Conservation (phyloP, 2,329 filamentous ascomycete genomes). For the Drechslera avenae region DNA sequence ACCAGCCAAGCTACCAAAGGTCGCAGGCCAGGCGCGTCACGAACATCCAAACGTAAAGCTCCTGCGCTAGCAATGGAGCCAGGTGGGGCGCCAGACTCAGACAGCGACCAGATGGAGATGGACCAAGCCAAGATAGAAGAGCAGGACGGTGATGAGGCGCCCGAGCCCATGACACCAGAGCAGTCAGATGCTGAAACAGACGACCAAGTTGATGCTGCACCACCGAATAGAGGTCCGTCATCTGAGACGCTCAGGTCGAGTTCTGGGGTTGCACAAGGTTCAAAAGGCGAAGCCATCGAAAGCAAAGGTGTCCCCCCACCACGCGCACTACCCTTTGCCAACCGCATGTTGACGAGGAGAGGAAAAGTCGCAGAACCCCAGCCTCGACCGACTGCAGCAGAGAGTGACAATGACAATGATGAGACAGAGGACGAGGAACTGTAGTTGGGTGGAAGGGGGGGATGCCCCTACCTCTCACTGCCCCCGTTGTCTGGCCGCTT, state of each 20-base stretch:
- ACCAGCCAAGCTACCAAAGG: constrained; percentile 31
- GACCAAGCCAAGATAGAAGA: constrained; percentile 36
- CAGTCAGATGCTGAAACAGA: constrained; percentile 46
- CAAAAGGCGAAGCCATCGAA: constrained; percentile 18
- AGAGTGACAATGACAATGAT: constrained; percentile 31
- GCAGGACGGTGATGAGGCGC: constrained; percentile 29
- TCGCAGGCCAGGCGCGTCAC: constrained; percentile 42
- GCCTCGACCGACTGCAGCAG: constrained; percentile 7
- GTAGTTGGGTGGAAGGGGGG: constrained; percentile 15
- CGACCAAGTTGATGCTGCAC: constrained; percentile 34
- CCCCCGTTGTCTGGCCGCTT: not conserved
- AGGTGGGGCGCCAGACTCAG: constrained; percentile 31
- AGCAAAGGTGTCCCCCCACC: constrained; percentile 37
- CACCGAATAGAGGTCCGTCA: constrained; percentile 14
- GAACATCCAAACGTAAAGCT: constrained; percentile 45
- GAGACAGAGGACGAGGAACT: constrained; percentile 48
- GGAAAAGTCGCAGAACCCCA: constrained; percentile 22
- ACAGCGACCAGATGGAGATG: constrained; percentile 43
- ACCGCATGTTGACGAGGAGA: constrained; percentile 20
- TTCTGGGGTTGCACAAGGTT: constrained; percentile 21
- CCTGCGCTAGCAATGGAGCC: constrained; percentile 28
- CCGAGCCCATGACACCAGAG: constrained; percentile 40
- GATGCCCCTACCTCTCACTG: not conserved
- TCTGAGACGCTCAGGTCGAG: constrained; percentile 26
- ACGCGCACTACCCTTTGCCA: constrained; percentile 45